Evolutionary conservation across 352 stramenopile genomes (phyloP).

Genomic region (Pythium sukuiense): DNA sequence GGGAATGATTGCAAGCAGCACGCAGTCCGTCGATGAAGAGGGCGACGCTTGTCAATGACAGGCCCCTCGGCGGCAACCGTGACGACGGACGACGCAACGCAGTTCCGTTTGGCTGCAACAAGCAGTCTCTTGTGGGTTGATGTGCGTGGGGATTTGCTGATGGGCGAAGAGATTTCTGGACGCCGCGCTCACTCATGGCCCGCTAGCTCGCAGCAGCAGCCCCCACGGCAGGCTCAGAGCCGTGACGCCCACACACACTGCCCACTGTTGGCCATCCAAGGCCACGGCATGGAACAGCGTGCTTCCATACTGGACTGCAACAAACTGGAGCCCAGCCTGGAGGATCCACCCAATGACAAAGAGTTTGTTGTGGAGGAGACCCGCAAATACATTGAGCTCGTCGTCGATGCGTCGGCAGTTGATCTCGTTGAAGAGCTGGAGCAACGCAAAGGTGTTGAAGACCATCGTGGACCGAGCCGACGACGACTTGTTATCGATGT

Average conservation of each 20-base stretch:
- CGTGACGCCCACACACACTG: conserved; percentile 48
- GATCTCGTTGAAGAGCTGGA: conserved; percentile 93
- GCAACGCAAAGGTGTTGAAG: conserved; percentile 98
- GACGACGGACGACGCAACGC: too few relatives aligned
- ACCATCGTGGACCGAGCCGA: conserved; percentile 94
- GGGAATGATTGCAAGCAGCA: too few relatives aligned
- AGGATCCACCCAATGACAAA: conserved; percentile 91
- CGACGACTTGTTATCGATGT: conserved; percentile 32
- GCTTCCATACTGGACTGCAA: conserved; percentile 94
- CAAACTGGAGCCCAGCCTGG: conserved; percentile 91
- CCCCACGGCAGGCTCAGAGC: conserved; percentile 48
- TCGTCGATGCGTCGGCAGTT: conserved; percentile 84
- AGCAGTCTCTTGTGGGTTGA: too few relatives aligned
- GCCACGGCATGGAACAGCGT: conserved; percentile 63
- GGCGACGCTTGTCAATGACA: too few relatives aligned
- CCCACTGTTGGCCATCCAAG: conserved; percentile 48
- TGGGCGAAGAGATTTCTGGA: too few relatives aligned
- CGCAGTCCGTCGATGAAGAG: too few relatives aligned
- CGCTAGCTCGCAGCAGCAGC: conserved; percentile 34
- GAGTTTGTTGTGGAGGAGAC: conserved; percentile 89
- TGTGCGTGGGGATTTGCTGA: too few relatives aligned
- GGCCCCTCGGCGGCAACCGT: too few relatives aligned
- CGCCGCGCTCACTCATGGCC: not conserved
- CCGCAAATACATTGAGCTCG: conserved; percentile 92
- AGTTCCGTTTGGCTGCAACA: too few relatives aligned